Conservation (phyloP, 345 rosid species). For the Tarenaya hassleriana region DNA sequence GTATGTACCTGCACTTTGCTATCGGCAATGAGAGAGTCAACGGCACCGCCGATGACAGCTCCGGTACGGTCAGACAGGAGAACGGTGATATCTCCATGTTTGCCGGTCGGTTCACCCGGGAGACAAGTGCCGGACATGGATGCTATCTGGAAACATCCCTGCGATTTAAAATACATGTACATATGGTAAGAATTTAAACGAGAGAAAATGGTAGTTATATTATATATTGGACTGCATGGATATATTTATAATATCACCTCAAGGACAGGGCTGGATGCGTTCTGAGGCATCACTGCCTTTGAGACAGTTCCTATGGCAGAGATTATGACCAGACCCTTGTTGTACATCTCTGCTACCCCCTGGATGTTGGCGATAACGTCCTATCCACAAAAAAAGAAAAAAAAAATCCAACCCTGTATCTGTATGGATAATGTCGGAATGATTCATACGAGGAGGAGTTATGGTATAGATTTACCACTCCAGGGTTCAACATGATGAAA, state of each 20-base stretch:
- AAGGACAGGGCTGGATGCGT: too few species aligned
- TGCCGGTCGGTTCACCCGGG: background rate
- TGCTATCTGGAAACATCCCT: background rate
- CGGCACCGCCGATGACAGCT: slow-evolving; percentile 2
- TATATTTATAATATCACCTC: too few species aligned
- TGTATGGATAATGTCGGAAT: too few species aligned
- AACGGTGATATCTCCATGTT: background rate
- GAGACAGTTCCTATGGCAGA: background rate
- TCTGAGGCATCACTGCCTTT: background rate
- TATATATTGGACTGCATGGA: too few species aligned
- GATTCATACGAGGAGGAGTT: too few species aligned
- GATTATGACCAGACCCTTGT: background rate
- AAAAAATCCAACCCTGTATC: too few species aligned
- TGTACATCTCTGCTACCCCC: background rate
- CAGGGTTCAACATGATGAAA: too few species aligned
- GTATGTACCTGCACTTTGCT: slow-evolving; percentile 1
- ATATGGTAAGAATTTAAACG: too few species aligned
- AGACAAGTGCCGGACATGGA: slow-evolving; percentile 1
- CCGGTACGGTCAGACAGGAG: background rate
- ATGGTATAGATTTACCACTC: too few species aligned
- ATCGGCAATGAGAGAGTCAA: background rate
- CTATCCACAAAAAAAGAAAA: background rate
- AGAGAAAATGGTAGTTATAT: too few species aligned
- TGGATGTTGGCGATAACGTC: background rate
- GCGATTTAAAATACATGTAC: too few species aligned